These are phyloP conservation scores for Amanita molliuscula DNA, from an alignment of 768 basidiomycete genomes.

Conservation along the genomic window DNA sequence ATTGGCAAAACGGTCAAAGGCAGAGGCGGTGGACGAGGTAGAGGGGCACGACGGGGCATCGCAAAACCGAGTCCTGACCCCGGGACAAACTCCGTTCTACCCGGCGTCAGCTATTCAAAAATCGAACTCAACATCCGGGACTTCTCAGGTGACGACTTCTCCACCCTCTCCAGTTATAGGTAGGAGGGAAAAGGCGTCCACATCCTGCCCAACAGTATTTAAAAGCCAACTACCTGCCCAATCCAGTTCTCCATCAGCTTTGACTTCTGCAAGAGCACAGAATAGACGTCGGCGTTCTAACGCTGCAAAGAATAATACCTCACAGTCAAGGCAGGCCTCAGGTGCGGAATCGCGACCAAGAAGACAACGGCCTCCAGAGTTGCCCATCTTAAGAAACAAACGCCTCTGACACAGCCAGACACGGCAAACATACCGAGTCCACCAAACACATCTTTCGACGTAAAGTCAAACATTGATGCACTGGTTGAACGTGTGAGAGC, in stretches of 20 bases:
- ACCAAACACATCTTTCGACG: conserved; percentile 24
- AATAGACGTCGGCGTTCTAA: conserved; percentile 44
- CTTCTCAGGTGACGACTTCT: conserved; percentile 9
- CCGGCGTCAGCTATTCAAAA: neutral
- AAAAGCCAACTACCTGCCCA: conserved; percentile 26
- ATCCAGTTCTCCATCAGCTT: conserved; percentile 21
- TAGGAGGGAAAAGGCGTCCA: conserved; percentile 14
- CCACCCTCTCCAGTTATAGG: conserved; percentile 8
- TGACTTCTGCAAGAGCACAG: conserved; percentile 22
- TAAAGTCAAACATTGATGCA: conserved; percentile 61
- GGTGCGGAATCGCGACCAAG: neutral
- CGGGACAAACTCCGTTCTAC: neutral
- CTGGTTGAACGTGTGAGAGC: conserved; percentile 70
- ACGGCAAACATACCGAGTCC: neutral
- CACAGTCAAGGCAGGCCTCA: neutral
- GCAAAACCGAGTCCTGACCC: conserved; percentile 13
- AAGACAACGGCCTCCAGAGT: conserved; percentile 15
- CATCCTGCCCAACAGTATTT: conserved; percentile 11
- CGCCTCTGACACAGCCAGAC: neutral
- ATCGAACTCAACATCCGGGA: conserved; percentile 5
- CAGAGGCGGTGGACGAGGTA: conserved; percentile 25
- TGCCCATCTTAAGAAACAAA: neutral
- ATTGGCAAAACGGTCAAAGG: conserved; percentile 27
- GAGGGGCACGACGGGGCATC: conserved; percentile 20
- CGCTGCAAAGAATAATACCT: conserved; percentile 16